phyloP scores from a whole-genome alignment of 2,329 filamentous ascomycete species.

The Dothistroma pini region DNA sequence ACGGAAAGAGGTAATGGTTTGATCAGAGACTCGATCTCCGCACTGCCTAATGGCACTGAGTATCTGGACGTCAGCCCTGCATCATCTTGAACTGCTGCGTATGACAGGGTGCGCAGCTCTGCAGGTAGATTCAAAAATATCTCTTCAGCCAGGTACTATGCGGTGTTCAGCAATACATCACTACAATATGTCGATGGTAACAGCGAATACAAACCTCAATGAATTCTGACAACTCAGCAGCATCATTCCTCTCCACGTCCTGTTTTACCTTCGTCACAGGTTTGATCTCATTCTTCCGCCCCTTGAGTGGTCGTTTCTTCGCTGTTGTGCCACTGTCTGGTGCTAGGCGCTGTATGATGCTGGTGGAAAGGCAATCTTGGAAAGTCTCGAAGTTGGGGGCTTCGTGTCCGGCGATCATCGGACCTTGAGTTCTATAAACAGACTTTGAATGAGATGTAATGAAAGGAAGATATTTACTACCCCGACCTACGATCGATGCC shows the following conservation, averaged over 20 bases:
- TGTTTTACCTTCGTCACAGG: conserved; percentile 20
- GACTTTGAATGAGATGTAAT: background rate
- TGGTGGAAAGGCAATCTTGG: conserved; percentile 68
- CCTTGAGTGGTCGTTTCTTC: conserved; percentile 43
- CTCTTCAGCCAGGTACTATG: conserved; percentile 64
- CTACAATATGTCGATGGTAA: background rate
- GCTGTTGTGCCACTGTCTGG: conserved; percentile 43
- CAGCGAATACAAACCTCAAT: conserved; percentile 53
- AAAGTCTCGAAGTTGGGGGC: conserved; percentile 63
- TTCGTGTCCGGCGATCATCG: conserved; percentile 39
- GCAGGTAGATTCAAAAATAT: conserved; percentile 64
- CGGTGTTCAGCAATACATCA: background rate
- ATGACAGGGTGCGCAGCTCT: conserved; percentile 59
- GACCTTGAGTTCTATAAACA: background rate
- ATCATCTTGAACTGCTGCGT: conserved; percentile 53
- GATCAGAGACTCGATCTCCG: conserved; percentile 45
- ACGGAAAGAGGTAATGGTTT: conserved; percentile 57
- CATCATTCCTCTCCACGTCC: conserved; percentile 38
- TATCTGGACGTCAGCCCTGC: conserved; percentile 53
- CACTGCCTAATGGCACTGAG: conserved; percentile 42
- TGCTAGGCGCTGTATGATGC: conserved; percentile 61
- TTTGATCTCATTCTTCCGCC: conserved; percentile 40
- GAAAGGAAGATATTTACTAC: background rate
- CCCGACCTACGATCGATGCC: background rate
- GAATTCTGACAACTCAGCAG: conserved; percentile 73